phyloP scores from a whole-genome alignment of 2,329 filamentous ascomycete species.

The Nakataea oryzae region DNA sequence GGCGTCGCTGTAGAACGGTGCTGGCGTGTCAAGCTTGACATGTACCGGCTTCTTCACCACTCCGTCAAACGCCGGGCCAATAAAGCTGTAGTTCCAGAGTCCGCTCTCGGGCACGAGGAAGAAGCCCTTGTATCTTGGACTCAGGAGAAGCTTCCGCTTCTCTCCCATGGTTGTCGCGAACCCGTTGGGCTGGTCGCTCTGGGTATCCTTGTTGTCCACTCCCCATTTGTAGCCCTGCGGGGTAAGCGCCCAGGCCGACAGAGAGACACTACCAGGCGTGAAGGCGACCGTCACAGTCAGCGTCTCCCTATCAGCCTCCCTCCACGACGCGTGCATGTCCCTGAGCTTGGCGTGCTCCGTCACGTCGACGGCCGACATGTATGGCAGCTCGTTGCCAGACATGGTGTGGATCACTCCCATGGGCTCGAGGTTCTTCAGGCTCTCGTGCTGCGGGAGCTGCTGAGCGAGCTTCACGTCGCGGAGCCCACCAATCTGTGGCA shows the following conservation, averaged over 20 bases:
- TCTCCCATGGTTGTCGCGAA: constrained; percentile 89
- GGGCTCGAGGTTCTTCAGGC: constrained; percentile 76
- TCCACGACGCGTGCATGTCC: constrained; percentile 66
- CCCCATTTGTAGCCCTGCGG: constrained; percentile 95
- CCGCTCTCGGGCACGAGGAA: constrained; percentile 89
- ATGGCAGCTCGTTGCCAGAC: constrained; percentile 86
- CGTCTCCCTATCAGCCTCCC: constrained; percentile 58
- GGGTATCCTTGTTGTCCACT: constrained; percentile 84
- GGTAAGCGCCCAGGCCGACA: constrained; percentile 88
- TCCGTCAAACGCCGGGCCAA: constrained; percentile 78
- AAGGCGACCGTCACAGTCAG: constrained; percentile 94
- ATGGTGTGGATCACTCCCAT: constrained; percentile 92
- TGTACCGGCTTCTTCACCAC: constrained; percentile 86
- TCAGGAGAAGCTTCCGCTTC: constrained; percentile 88
- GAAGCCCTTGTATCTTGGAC: constrained; percentile 87
- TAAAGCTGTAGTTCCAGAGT: constrained; percentile 97
- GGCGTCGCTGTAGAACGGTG: constrained; percentile 82
- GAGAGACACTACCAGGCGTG: constrained; percentile 89
- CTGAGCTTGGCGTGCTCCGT: constrained; percentile 89
- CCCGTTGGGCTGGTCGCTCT: constrained; percentile 86
- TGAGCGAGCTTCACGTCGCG: constrained; percentile 87
- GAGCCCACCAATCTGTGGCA: constrained; percentile 89
- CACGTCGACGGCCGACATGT: constrained; percentile 93
- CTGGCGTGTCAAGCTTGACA: constrained; percentile 87
- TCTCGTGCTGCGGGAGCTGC: constrained; percentile 83